Evolutionary conservation across 2,329 filamentous ascomycete genomes (phyloP).

Genomic region (Stemphylium beticola): DNA sequence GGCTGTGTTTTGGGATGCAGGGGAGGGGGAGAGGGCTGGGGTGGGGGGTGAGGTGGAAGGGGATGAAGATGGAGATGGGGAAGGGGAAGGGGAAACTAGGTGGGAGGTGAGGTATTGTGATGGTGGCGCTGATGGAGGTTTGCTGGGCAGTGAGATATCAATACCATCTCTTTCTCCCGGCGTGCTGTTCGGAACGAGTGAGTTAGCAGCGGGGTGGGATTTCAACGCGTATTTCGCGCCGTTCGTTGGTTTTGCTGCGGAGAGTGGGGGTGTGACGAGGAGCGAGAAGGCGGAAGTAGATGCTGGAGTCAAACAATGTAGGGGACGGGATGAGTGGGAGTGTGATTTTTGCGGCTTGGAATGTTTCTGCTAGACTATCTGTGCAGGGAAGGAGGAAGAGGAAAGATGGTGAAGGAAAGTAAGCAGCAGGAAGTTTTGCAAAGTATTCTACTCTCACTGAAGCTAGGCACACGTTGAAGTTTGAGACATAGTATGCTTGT

Average conservation of each 20-base stretch:
- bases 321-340: conserved; percentile 18
- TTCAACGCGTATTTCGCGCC: conserved; percentile 1
- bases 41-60: no score
- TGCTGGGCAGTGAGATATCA: no score
- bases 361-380: conserved; percentile 28
- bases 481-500: no score
- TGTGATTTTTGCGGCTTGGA: conserved; percentile 27
- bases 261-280: neutral
- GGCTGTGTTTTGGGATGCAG: neutral
- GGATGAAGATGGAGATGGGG: neutral
- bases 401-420: neutral
- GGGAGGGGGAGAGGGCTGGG: neutral
- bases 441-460: no score
- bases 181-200: no score
- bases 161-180: no score
- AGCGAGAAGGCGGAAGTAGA: no score
- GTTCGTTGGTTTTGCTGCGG: no score
- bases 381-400: conserved; percentile 30
- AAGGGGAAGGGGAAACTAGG: neutral
- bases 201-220: neutral
- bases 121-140: no score
- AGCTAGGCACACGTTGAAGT: no score
- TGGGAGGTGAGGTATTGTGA: neutral
- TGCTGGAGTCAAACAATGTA: neutral
- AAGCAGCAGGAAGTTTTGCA: no score